Conservation (phyloP, 768 basidiomycete species). For the Boletus rubroflammeus region DNA sequence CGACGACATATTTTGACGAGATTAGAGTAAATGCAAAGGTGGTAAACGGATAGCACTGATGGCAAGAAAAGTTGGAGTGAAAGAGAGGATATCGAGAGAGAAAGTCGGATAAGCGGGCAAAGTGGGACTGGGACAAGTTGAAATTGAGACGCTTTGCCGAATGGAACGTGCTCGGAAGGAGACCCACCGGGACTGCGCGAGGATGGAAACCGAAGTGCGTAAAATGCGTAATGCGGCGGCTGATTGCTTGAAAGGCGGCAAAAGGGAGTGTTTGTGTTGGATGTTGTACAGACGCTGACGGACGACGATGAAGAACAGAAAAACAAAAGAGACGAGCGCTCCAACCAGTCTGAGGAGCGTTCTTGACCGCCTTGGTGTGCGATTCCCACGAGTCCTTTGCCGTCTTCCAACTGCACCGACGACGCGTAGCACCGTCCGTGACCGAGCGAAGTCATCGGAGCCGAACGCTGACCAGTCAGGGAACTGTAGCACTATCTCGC, state of each 20-base stretch:
- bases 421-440: not conserved
- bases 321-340: not conserved
- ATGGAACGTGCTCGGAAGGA: slow-evolving; percentile 23
- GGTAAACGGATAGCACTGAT: slow-evolving; percentile 3
- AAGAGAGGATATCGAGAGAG: slow-evolving; percentile 17
- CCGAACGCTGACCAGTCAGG: not conserved
- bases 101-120: slow-evolving; percentile 14
- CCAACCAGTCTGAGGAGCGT: not conserved
- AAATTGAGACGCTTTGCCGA: slow-evolving; percentile 26
- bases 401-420: not conserved
- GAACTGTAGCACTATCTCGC: not conserved
- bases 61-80: not conserved
- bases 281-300: slow-evolving; percentile 32
- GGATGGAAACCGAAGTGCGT: slow-evolving; percentile 2
- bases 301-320: slow-evolving; percentile 20
- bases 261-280: slow-evolving; percentile 28
- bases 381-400: slow-evolving; percentile 20
- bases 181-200: slow-evolving; percentile 8
- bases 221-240: slow-evolving; percentile 4
- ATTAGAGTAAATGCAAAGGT: slow-evolving; percentile 7
- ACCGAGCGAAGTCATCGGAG: not conserved
- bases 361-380: not conserved
- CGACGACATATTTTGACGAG: slow-evolving; percentile 45
- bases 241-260: slow-evolving; percentile 1
- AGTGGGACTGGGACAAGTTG: slow-evolving; percentile 4